Base-by-base conservation (phyloP, 106 monocot genomes). In the Posidonia australis region DNA sequence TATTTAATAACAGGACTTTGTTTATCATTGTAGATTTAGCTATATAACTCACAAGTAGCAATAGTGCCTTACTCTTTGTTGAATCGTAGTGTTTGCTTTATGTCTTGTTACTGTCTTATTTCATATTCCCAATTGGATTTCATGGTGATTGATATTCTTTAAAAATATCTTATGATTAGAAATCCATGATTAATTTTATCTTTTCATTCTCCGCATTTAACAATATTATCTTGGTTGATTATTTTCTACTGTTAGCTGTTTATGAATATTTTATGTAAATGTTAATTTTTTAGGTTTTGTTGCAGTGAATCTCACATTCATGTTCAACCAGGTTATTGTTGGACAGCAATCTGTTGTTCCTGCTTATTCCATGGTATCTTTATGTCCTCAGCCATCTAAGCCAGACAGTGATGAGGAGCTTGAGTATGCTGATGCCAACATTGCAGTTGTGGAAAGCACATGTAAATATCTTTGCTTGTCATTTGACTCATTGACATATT, bases 331-430 rank as follows among this genome's bases (percentile, higher is more conserved):
- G 98, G 98, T 98, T 54, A 72, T 88, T 79, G 91, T 98, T 81
- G 98, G 91, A 49, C 75, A 83, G 62, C 63, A 88, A 63, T 51
- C 80, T 64, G 63, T 76, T 57, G 60, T 98, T 70, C 91, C 91
- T 71, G 70, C 82, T 59, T 87, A 98, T 59, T 91, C 91, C 27
- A 91, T 88, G 72, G 98, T 98, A 54, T 91, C 98, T 54, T 70
- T 91, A 65, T 82, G 84, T 62, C 91, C 81, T 63, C 98, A 98
- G 65, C 98, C 98, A 58, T 83, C 76, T 48, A 82, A 73, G 44
- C 76, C 84, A 68, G 96, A 96, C 22, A 96, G 96, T 63, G 96
- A 96, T 75, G 96, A 96, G 57, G 96, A 96, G 72, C 90, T 96
- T 49, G 98, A 98, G 67, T 98, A 85, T 70, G 98, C 87, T 70